phyloP scores from a whole-genome alignment of 352 stramenopile species.

The Peronosclerospora sorghi region DNA sequence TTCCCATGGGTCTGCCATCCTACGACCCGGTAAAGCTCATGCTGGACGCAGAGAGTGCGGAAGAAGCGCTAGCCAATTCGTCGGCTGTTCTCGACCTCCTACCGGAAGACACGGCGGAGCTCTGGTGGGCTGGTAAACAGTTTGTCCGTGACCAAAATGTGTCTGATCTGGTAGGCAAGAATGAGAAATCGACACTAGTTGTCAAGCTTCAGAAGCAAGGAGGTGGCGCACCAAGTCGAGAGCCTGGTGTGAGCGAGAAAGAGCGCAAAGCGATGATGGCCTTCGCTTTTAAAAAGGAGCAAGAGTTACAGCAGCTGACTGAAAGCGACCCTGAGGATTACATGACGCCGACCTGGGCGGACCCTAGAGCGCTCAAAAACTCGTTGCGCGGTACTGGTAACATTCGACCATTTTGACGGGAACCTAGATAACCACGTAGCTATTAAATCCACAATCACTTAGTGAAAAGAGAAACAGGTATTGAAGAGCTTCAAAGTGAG shows the following conservation, averaged over 20 bases:
- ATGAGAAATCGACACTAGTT: conserved; percentile 92
- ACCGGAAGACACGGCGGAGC: conserved; percentile 71
- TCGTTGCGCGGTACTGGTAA: conserved; percentile 82
- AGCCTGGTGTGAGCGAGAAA: conserved; percentile 85
- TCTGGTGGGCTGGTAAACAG: conserved; percentile 95
- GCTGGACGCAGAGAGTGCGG: conserved; percentile 58
- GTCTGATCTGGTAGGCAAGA: conserved; percentile 87
- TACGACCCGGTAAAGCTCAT: conserved; percentile 83
- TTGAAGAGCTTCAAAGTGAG: too few species aligned
- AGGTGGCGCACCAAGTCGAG: conserved; percentile 71
- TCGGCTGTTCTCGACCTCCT: conserved; percentile 71
- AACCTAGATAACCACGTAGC: too few species aligned
- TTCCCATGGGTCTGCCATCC: conserved; percentile 89
- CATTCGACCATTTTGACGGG: conserved; percentile 65
- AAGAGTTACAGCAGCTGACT: conserved; percentile 74
- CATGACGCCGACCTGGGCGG: conserved; percentile 88
- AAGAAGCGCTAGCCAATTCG: conserved; percentile 51
- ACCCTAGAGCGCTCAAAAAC: conserved; percentile 90
- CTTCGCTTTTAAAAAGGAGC: conserved; percentile 90
- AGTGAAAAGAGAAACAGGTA: too few species aligned
- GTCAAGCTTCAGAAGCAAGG: conserved; percentile 88
- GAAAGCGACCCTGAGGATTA: conserved; percentile 93
- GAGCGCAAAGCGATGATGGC: conserved; percentile 96
- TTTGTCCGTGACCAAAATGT: conserved; percentile 87
- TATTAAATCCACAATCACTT: too few species aligned